Conservation (phyloP, 176 grass and related monocot genomes). For the Musa troglodytarum region DNA sequence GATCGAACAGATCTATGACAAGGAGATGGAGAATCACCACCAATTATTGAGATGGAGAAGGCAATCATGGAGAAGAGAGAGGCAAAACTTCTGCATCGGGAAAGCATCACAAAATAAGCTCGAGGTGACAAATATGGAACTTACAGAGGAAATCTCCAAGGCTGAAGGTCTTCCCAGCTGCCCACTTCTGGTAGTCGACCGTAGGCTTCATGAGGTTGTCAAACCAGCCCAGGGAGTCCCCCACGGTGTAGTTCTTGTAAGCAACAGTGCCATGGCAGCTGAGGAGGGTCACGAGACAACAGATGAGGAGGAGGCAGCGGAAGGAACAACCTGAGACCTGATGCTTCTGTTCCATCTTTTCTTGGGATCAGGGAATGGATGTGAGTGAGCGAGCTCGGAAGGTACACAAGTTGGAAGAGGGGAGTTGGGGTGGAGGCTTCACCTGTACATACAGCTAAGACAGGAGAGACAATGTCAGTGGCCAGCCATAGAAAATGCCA, state of each 20-base stretch:
- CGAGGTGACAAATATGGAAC: slow-evolving; percentile 10
- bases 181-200: slow-evolving; percentile 80
- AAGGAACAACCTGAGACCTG: neutral
- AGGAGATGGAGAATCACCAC: no score
- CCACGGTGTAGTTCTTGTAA: slow-evolving; percentile 90
- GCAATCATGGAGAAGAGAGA: neutral
- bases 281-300: slow-evolving; percentile 4
- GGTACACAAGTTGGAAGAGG: neutral
- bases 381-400: neutral
- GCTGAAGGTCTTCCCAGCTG: slow-evolving; percentile 65
- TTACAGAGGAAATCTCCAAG: slow-evolving; percentile 98
- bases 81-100: neutral
- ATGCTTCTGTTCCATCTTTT: neutral
- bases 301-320: neutral
- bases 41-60: no score
- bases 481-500: neutral
- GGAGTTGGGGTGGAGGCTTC: neutral
- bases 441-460: neutral
- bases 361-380: neutral
- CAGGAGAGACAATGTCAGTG: neutral
- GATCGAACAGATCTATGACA: no score
- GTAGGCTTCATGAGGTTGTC: slow-evolving; percentile 43
- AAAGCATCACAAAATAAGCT: neutral
- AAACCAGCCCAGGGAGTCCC: slow-evolving; percentile 81
- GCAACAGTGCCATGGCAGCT: slow-evolving; percentile 21